A percentile compares a stretch with the other conserved stretches of the same genome.
phyloP scores from a whole-genome alignment of 371 early-diverging fungal species.

The Quaeritorhiza haematococci region DNA sequence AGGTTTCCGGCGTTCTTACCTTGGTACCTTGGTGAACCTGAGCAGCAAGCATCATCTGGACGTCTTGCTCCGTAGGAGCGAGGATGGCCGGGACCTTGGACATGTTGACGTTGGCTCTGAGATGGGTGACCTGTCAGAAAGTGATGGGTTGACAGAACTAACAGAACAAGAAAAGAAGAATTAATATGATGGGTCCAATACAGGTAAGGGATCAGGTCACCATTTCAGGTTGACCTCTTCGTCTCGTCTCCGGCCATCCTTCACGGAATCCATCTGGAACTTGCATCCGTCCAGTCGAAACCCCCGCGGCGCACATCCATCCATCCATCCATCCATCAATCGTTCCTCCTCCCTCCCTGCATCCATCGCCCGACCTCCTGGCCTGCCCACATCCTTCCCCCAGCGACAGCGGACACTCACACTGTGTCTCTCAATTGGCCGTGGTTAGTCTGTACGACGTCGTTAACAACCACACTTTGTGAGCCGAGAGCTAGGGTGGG shows the following conservation, averaged over 20 bases:
- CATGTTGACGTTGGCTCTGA: slow-evolving; percentile 18
- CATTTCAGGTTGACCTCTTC: not conserved
- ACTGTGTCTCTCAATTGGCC: no score
- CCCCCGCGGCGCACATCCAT: slow-evolving; percentile 13
- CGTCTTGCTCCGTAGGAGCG: slow-evolving; percentile 80
- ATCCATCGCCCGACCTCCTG: no score
- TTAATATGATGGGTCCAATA: no score
- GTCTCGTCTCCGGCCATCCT: not conserved
- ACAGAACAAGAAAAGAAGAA: not conserved
- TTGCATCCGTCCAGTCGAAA: no score
- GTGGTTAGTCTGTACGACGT: no score
- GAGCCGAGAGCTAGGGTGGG: no score
- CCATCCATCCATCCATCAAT: slow-evolving; percentile 11
- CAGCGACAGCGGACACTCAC: no score
- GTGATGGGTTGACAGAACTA: slow-evolving; percentile 22
- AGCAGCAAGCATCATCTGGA: slow-evolving; percentile 88
- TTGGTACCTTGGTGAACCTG: slow-evolving; percentile 60
- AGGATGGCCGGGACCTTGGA: slow-evolving; percentile 51
- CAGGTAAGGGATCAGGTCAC: not conserved
- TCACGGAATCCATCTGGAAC: no score
- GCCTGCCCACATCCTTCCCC: no score
- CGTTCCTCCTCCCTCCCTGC: slow-evolving; percentile 4
- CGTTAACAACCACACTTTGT: no score
- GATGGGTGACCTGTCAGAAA: slow-evolving; percentile 17
- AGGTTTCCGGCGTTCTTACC: no score